Conservation (phyloP, 805 yeast species). For the Ogataea siamensis region DNA sequence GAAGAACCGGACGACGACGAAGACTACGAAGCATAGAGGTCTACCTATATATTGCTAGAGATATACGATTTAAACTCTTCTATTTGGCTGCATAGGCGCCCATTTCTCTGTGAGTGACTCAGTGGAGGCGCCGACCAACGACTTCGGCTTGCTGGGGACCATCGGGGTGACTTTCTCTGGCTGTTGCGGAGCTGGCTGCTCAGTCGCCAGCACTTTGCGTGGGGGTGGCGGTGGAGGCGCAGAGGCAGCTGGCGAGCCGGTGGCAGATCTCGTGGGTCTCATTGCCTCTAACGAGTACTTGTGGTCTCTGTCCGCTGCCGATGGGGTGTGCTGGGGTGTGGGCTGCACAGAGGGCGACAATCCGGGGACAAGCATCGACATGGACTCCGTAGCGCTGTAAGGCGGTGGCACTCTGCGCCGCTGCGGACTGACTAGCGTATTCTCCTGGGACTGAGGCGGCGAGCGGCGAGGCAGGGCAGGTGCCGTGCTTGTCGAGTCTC, state of each 20-base stretch:
- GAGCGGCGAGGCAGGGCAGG: conserved; percentile 19
- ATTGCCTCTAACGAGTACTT: conserved; percentile 25
- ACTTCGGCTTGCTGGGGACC: conserved; percentile 33
- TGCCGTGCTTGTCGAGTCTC: conserved; percentile 5
- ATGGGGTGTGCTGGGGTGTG: conserved; percentile 8
- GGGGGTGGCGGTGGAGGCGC: conserved; percentile 34
- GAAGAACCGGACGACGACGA: conserved; percentile 19
- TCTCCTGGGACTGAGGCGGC: conserved; percentile 15
- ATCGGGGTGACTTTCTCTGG: conserved; percentile 30
- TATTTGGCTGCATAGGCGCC: conserved; percentile 35
- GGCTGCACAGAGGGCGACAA: conserved; percentile 21
- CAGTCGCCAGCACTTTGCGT: conserved; percentile 11
- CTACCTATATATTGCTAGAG: conserved; percentile 2
- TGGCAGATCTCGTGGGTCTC: conserved; percentile 33
- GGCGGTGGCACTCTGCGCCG: conserved; percentile 26
- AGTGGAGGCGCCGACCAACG: conserved; percentile 20
- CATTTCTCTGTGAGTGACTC: conserved; percentile 20
- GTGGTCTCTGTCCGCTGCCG: conserved; percentile 1
- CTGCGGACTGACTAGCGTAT: conserved; percentile 14
- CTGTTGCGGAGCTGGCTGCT: conserved; percentile 2
- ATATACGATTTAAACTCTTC: conserved; percentile 17
- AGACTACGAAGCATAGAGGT: conserved; percentile 19
- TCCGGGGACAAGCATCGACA: conserved; percentile 25
- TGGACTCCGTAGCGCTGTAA: conserved; percentile 20
- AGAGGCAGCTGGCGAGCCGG: conserved; percentile 31